These are phyloP conservation scores for Tulasnella sp. DNA, from an alignment of 768 basidiomycete species.

Conservation along the genomic window DNA sequence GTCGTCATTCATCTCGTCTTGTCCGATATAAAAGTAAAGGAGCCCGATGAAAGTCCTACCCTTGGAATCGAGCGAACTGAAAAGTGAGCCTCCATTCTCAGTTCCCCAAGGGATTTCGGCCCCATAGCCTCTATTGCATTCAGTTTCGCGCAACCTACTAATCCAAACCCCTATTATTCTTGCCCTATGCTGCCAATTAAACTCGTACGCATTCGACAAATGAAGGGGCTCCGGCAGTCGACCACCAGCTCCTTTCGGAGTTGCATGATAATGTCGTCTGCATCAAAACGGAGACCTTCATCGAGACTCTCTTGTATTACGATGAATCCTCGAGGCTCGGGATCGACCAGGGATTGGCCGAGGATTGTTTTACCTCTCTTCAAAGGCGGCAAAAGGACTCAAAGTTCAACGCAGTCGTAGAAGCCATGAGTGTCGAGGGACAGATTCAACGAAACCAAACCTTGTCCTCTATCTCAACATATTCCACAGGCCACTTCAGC, in stretches of 20 bases:
- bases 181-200: too few species aligned
- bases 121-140: too few species aligned
- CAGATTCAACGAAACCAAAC: neutral
- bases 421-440: neutral
- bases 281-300: neutral
- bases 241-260: neutral
- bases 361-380: neutral
- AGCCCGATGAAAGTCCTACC: too few species aligned
- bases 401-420: neutral
- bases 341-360: neutral
- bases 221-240: neutral
- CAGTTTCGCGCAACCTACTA: too few species aligned
- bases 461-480: neutral
- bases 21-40: too few species aligned
- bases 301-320: neutral
- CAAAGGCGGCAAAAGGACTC: neutral
- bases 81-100: too few species aligned
- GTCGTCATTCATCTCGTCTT: too few species aligned
- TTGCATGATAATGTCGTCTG: neutral
- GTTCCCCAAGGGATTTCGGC: too few species aligned
- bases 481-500: neutral
- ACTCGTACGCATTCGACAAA: too few species aligned
- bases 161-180: too few species aligned
- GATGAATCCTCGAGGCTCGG: neutral
- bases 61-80: too few species aligned